Evolutionary conservation across 2,329 filamentous ascomycete genomes (phyloP).

Genomic region (Exophiala mesophila): DNA sequence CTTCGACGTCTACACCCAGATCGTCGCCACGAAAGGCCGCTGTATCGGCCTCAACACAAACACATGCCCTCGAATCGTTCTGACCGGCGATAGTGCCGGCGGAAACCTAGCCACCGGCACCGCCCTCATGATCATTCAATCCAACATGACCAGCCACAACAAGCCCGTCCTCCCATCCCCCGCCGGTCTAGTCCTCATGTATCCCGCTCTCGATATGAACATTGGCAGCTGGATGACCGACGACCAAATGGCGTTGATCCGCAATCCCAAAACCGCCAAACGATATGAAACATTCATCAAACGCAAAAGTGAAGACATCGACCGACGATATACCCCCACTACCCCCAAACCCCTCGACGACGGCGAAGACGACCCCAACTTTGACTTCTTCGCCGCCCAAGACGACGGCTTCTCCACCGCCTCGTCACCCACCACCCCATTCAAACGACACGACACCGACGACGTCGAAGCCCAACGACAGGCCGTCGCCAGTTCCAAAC

Average conservation of each 20-base stretch:
- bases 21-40: conserved; percentile 66
- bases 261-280: conserved; percentile 62
- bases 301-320: conserved; percentile 72
- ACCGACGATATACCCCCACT: conserved; percentile 62
- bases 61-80: conserved; percentile 60
- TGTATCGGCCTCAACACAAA: conserved; percentile 70
- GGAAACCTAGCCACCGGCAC: conserved; percentile 76
- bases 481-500: conserved; percentile 35
- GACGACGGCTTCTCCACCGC: conserved; percentile 14
- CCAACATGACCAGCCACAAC: conserved; percentile 40
- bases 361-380: conserved; percentile 45
- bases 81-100: conserved; percentile 77
- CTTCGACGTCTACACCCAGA: conserved; percentile 75
- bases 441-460: conserved; percentile 25
- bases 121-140: conserved; percentile 84
- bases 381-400: conserved; percentile 30
- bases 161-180: conserved; percentile 64
- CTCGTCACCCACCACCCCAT: conserved; percentile 22
- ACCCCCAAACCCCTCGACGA: conserved; percentile 79
- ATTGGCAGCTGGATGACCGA: conserved; percentile 99
- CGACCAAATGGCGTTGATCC: conserved; percentile 91
- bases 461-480: conserved; percentile 35
- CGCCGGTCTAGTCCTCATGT: conserved; percentile 77
- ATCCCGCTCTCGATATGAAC: conserved; percentile 91
- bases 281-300: conserved; percentile 65